Evolutionary conservation across 2,329 filamentous ascomycete species (phyloP).

Genomic region (Epichloe amarillans): DNA sequence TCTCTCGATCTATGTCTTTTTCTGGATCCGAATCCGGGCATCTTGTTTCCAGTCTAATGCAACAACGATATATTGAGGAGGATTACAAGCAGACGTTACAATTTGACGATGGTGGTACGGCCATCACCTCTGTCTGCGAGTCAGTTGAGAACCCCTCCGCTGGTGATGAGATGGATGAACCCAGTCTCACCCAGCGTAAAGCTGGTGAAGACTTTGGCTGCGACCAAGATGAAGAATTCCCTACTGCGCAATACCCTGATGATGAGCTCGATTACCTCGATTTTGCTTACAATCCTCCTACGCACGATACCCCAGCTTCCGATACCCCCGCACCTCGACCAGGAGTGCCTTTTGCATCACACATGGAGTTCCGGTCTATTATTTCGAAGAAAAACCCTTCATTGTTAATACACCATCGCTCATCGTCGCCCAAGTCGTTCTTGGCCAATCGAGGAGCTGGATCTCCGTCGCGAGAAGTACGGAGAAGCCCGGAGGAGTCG

Average conservation of each 20-base stretch:
- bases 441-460: slow-evolving; percentile 16
- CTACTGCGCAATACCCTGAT: slow-evolving; percentile 26
- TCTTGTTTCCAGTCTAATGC: slow-evolving; percentile 19
- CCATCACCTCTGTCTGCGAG: slow-evolving; percentile 32
- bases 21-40: slow-evolving; percentile 35
- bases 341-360: slow-evolving; percentile 20
- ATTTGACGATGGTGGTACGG: slow-evolving; percentile 30
- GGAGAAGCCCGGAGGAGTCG: slow-evolving; percentile 33
- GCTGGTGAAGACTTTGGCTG: slow-evolving; percentile 18
- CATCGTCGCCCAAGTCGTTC: slow-evolving; percentile 23
- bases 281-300: slow-evolving; percentile 5
- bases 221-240: slow-evolving; percentile 23
- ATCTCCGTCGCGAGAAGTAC: slow-evolving; percentile 16
- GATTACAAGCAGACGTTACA: slow-evolving; percentile 34
- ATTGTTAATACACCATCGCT: slow-evolving; percentile 18
- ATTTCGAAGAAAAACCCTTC: slow-evolving; percentile 19
- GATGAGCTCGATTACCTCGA: slow-evolving; percentile 21
- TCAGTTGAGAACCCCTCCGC: slow-evolving; percentile 26
- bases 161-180: slow-evolving; percentile 18
- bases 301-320: slow-evolving; percentile 25
- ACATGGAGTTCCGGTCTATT: slow-evolving; percentile 23
- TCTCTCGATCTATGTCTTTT: slow-evolving; percentile 37
- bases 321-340: slow-evolving; percentile 32
- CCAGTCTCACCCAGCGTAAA: slow-evolving; percentile 16
- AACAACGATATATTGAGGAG: slow-evolving; percentile 19